Conservation (phyloP, 495 filamentous ascomycete genomes). For the Penicillium silybi region DNA sequence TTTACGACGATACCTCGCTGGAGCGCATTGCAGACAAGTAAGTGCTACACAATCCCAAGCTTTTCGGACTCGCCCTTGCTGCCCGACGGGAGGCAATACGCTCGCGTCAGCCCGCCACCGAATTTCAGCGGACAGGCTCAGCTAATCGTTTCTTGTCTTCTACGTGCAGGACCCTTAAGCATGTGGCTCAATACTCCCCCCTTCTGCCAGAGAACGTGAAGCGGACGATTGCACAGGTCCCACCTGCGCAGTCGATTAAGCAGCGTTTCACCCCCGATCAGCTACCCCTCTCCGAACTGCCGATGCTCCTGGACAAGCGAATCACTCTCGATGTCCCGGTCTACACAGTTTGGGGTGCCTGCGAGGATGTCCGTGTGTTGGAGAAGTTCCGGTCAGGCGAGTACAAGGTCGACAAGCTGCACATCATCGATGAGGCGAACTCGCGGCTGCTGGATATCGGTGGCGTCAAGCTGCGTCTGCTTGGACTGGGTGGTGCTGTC, state of each 20-base stretch:
- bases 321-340: conserved; percentile 92
- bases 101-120: conserved; percentile 1
- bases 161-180: conserved; percentile 77
- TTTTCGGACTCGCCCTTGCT: neutral
- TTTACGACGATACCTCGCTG: conserved; percentile 94
- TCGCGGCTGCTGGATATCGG: conserved; percentile 91
- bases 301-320: conserved; percentile 83
- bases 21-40: conserved; percentile 99
- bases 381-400: conserved; percentile 98
- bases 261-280: conserved; percentile 72
- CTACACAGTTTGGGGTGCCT: conserved; percentile 98
- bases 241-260: conserved; percentile 67
- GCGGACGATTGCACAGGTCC: conserved; percentile 70
- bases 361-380: conserved; percentile 95
- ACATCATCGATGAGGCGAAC: conserved; percentile 97
- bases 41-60: conserved; percentile 30
- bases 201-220: conserved; percentile 84
- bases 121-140: conserved; percentile 1
- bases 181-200: conserved; percentile 97
- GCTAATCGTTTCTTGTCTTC: conserved; percentile 14
- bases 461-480: conserved; percentile 90
- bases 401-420: conserved; percentile 95
- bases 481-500: conserved; percentile 92
- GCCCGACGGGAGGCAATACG: conserved; percentile 3
- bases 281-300: conserved; percentile 90